These are phyloP conservation scores for Schizochytrium sp. DNA, from an alignment of 108 stramenopile species.

Conservation along the genomic window DNA sequence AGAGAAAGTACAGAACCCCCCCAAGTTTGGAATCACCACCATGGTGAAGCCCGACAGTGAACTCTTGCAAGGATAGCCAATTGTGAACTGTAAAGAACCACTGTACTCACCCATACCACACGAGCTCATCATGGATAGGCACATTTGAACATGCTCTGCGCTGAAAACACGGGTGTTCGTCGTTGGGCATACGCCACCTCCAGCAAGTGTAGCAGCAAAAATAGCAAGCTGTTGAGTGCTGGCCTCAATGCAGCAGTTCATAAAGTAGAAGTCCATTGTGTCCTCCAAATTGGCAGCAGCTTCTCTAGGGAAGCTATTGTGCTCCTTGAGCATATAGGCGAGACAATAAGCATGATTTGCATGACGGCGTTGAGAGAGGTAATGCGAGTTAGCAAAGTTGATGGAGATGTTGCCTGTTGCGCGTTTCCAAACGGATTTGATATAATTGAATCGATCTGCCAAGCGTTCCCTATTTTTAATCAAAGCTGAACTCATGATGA, in stretches of 20 bases:
- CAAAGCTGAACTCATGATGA: slow-evolving; percentile 36
- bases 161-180: slow-evolving; percentile 1
- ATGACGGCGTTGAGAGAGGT: slow-evolving; percentile 35
- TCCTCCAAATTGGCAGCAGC: slow-evolving; percentile 31
- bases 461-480: background rate
- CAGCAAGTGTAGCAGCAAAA: slow-evolving; percentile 60
- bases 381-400: slow-evolving; percentile 33
- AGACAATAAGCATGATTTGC: slow-evolving; percentile 13
- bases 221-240: slow-evolving; percentile 60
- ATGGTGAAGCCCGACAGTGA: slow-evolving; percentile 30
- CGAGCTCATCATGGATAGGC: slow-evolving; percentile 62
- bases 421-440: slow-evolving; percentile 1
- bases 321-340: slow-evolving; percentile 22
- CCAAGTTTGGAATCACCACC: slow-evolving; percentile 54
- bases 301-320: background rate
- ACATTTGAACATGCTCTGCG: background rate
- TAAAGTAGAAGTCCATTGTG: slow-evolving; percentile 40
- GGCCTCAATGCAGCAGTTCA: slow-evolving; percentile 45
- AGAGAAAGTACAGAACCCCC: slow-evolving; percentile 51
- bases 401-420: slow-evolving; percentile 21
- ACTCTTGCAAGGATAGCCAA: slow-evolving; percentile 7
- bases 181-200: slow-evolving; percentile 61
- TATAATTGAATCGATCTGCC: slow-evolving; percentile 50
- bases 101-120: slow-evolving; percentile 37
- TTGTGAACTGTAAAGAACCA: slow-evolving; percentile 13